phyloP scores from a whole-genome alignment of 805 yeast genomes.

The Ogataea pilisensis region DNA sequence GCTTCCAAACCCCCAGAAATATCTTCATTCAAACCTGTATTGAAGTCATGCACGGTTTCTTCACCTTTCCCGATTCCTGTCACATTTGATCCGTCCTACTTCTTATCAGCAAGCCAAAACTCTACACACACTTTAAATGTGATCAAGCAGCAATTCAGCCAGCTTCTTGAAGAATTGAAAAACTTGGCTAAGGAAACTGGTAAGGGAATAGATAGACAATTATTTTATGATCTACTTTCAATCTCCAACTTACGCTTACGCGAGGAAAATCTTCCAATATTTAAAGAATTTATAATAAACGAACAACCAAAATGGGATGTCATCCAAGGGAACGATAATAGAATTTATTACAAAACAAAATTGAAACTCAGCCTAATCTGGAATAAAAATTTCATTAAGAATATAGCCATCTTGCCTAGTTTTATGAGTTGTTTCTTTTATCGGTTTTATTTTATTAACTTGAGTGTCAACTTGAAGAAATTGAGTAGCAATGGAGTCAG shows the following conservation, averaged over 20 bases:
- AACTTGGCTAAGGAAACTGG: constrained; percentile 14
- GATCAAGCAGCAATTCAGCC: constrained; percentile 13
- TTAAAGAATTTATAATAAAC: constrained; percentile 10
- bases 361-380: constrained; percentile 14
- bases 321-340: constrained; percentile 4
- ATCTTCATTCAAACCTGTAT: constrained; percentile 7
- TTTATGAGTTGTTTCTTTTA: constrained; percentile 18
- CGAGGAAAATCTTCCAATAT: constrained; percentile 14
- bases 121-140: constrained; percentile 12
- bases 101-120: constrained; percentile 9
- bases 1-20: constrained; percentile 15
- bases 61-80: constrained; percentile 19
- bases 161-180: constrained; percentile 12
- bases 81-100: constrained; percentile 14
- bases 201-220: constrained; percentile 21
- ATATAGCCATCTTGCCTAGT: constrained; percentile 17
- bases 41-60: constrained; percentile 18
- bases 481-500: constrained; percentile 11
- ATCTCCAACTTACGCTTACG: constrained; percentile 15
- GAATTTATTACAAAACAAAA: constrained; percentile 7
- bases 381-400: constrained; percentile 11
- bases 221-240: constrained; percentile 20
- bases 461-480: constrained; percentile 15
- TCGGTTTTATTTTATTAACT: constrained; percentile 16
- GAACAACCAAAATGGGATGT: constrained; percentile 18